A percentile compares a stretch with the other conserved stretches of the same genome.
phyloP scores from a whole-genome alignment of 768 basidiomycete species.

The Leccinum boreale region DNA sequence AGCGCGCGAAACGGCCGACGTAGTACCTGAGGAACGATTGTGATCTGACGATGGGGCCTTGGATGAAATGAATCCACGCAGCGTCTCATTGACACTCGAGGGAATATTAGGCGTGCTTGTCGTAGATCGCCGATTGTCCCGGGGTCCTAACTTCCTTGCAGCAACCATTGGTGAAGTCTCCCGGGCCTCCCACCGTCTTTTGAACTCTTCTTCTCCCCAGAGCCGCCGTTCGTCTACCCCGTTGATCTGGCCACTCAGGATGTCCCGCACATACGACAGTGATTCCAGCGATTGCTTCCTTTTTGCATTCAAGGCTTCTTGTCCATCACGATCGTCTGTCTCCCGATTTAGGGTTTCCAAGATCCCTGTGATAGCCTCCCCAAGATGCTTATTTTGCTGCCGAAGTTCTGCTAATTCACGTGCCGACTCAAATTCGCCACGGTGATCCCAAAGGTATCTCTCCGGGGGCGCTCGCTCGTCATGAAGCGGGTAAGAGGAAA shows the following conservation, averaged over 20 bases:
- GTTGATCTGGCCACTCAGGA: conserved; percentile 52
- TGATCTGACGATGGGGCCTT: conserved; percentile 11
- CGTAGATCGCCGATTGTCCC: conserved; percentile 12
- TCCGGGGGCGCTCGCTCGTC: conserved; percentile 58
- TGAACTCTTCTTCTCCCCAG: conserved; percentile 49
- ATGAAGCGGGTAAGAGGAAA: conserved; percentile 56
- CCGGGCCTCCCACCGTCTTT: conserved; percentile 35
- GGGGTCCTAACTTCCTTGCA: conserved; percentile 17
- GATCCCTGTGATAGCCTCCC: conserved; percentile 70
- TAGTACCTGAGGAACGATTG: conserved; percentile 13
- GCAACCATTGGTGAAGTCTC: conserved; percentile 23
- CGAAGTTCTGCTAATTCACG: conserved; percentile 54
- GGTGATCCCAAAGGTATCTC: conserved; percentile 66
- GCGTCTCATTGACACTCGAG: conserved; percentile 19
- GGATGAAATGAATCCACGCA: conserved; percentile 21
- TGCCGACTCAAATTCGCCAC: conserved; percentile 67
- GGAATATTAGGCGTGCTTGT: conserved; percentile 8
- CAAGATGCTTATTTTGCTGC: conserved; percentile 59
- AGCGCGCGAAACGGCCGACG: conserved; percentile 9
- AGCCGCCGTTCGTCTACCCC: conserved; percentile 67
- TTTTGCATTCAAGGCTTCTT: conserved; percentile 39
- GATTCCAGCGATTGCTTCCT: conserved; percentile 69
- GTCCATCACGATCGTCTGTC: conserved; percentile 33
- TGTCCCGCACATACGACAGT: conserved; percentile 73
- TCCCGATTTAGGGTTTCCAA: conserved; percentile 67